phyloP scores from a whole-genome alignment of 1,284 basidiomycete genomes.

The Microbotryomycetes sp. region DNA sequence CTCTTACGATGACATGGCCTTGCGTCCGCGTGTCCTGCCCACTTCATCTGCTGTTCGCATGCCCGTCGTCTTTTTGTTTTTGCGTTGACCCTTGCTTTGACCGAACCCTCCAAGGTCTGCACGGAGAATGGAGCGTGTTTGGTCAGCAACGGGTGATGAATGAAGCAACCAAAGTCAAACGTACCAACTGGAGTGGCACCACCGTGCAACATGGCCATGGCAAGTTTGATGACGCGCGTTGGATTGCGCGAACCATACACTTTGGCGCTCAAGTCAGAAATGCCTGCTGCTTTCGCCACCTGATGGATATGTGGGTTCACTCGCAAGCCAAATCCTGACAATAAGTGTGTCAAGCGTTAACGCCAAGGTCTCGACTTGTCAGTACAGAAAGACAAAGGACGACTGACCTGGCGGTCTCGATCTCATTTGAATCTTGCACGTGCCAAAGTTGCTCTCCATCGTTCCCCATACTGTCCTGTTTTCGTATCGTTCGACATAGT shows the following conservation, averaged over 20 bases:
- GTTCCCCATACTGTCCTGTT: conserved; percentile 76
- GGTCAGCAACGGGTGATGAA: not conserved
- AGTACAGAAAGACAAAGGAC: not conserved
- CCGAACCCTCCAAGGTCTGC: conserved; percentile 36
- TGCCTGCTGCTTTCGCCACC: conserved; percentile 83
- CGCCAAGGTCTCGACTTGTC: not conserved
- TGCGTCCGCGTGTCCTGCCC: conserved; percentile 32
- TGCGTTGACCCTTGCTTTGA: conserved; percentile 29
- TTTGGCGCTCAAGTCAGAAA: conserved; percentile 89
- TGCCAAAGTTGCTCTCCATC: conserved; percentile 73
- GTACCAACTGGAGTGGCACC: conserved; percentile 34
- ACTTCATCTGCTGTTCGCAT: conserved; percentile 38
- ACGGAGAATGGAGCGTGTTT: not conserved
- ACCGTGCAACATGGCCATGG: conserved; percentile 35
- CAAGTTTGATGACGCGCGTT: conserved; percentile 52
- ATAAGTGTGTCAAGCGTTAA: not conserved
- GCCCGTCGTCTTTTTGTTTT: conserved; percentile 36
- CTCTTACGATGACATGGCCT: conserved; percentile 16
- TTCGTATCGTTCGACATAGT: conserved; percentile 83
- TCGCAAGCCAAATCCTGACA: conserved; percentile 74
- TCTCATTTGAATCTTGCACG: conserved; percentile 75
- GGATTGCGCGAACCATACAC: conserved; percentile 87
- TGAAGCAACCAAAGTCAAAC: conserved; percentile 1
- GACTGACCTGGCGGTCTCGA: conserved; percentile 59
- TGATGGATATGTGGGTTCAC: conserved; percentile 82